These are phyloP conservation scores for Rhizopogon vulgaris DNA, from an alignment of 768 basidiomycete genomes.

Conservation along the genomic window DNA sequence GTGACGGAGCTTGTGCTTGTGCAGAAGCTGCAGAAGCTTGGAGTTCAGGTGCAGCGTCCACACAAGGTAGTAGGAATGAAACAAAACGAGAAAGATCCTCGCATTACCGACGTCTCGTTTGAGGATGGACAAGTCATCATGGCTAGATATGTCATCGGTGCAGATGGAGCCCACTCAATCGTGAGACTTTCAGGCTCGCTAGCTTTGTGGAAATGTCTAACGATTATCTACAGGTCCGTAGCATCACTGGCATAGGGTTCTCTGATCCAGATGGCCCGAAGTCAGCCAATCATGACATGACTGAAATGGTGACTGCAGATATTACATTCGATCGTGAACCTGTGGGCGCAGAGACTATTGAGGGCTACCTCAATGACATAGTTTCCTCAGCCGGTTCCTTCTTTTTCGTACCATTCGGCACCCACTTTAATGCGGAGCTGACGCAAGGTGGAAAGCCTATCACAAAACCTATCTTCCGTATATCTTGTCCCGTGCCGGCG, in stretches of 20 bases:
- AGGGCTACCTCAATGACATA: slow-evolving; percentile 14
- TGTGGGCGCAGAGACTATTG: background rate
- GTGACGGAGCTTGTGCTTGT: slow-evolving; percentile 37
- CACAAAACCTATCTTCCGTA: slow-evolving; percentile 24
- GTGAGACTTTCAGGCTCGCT: slow-evolving; percentile 20
- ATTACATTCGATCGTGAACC: slow-evolving; percentile 32
- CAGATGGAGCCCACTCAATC: slow-evolving; percentile 42
- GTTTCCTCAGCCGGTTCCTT: slow-evolving; percentile 22
- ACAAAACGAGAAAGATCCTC: slow-evolving; percentile 18
- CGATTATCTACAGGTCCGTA: slow-evolving; percentile 32
- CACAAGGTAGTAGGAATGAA: slow-evolving; percentile 34
- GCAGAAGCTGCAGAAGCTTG: slow-evolving; percentile 25
- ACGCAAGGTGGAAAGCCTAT: background rate
- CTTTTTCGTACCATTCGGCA: slow-evolving; percentile 28
- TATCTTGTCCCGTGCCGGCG: slow-evolving; percentile 31
- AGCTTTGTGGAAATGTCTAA: background rate
- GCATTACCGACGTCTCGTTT: slow-evolving; percentile 34
- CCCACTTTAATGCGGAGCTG: background rate
- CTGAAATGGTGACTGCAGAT: slow-evolving; percentile 42
- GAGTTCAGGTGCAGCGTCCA: slow-evolving; percentile 31
- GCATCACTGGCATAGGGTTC: slow-evolving; percentile 35
- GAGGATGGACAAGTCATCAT: slow-evolving; percentile 38
- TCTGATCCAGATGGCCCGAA: slow-evolving; percentile 32
- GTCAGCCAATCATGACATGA: slow-evolving; percentile 15
- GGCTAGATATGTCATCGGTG: slow-evolving; percentile 42